Evolutionary conservation across 768 basidiomycete species (phyloP), one percentile per base, ranked within the genome.

Genomic region (Suillus clintonianus): DNA sequence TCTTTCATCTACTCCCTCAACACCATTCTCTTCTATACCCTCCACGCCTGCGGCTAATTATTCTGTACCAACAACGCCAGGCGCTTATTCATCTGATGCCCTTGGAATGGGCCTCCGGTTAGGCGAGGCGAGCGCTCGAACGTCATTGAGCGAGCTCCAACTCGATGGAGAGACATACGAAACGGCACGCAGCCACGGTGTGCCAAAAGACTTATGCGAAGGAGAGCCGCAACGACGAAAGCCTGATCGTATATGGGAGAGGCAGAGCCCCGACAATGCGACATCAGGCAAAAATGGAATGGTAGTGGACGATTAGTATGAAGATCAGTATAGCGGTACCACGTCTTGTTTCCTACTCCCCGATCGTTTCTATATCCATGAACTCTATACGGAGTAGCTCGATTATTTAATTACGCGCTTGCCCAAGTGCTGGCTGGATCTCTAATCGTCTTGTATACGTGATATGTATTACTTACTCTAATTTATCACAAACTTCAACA

Each of bases 1-100:
- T 27, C 62, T 76, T 39, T 72, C 76, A 15, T 74, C 74, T 2
- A 64, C 74, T 1, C 68, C 74, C 14, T 76, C 74, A 10, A 77
- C 74, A 2, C 74, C 74, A 2, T 72, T 74, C 10, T 74, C 69
- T 19, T 75, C 74, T 19, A 68, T 70, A n/a, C 74, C 74, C 6
- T 70, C 75, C 14, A 76, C 75, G 19, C 74, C 74, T 8, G 56
- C 36, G 3, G 56, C 56, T 41, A 41, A 36, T 43, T 62, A 39
- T 14, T 60, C 62, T 24, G 19, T 59, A 43, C 62, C 62, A 30
- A 27, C 30, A 14, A 62, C 62, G 10, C 62, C 62, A 5, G 61
- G 65, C 50, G 30, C 64, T 47, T 75, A 66, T 56, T 66, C 75
- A 24, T 66, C 74, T 1, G 76, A 77, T 50, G 68, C 60, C 19